Evolutionary conservation across 2,329 filamentous ascomycete genomes (phyloP), one percentile per base, ranked within the genome.

Genomic region (Colletotrichum tanaceti): DNA sequence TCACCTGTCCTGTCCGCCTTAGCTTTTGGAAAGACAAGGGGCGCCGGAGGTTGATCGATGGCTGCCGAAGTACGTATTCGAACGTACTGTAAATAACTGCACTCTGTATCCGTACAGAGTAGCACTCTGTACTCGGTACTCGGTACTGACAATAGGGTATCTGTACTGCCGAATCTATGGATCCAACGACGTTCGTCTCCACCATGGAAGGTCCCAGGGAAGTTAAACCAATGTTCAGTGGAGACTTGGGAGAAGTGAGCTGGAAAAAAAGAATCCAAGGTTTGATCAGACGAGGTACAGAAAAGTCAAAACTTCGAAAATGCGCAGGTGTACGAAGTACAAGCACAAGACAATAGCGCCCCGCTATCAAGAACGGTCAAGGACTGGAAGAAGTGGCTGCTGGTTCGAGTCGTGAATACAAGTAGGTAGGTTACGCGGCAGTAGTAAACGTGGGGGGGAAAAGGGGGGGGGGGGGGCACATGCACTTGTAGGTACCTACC

Each of bases 1-100:
- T 65, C 54, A 55, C 54, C 62, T 55, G 49, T 46, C 67, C 38
- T 2, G 24, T 24, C 24, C 24, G 63, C 38, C 66, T 70, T 68
- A 63, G 67, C 67, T 70, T 70, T 10, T 43, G 28, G 50, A 35
- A 44, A 53, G 43, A 61, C 52, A 63, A 58, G 63, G 53, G 57
- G 65, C 49, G 57, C 18, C n/a, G 11, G 7, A 58, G 50, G 49
- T 55, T 43, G 60, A 55, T 43, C 32, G 5, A 50, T 43, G n/a
- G 5, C 32, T 47, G 55, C 55, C 65, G 22, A 63, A 41, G 20
- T 44, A 62, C 32, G 43, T 41, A 53, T 32, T 32, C 28, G n/a
- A n/a, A 7, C 41, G 35, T 32, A n/a, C n/a, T n/a, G n/a, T n/a
- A 57, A 7, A 32, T 32, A 32, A 9, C 28, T 32, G 28, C 28